Evolutionary conservation across 2,329 filamentous ascomycete species (phyloP), one percentile per base, ranked within the genome.

Genomic region (Chaetomiaceae sp.): DNA sequence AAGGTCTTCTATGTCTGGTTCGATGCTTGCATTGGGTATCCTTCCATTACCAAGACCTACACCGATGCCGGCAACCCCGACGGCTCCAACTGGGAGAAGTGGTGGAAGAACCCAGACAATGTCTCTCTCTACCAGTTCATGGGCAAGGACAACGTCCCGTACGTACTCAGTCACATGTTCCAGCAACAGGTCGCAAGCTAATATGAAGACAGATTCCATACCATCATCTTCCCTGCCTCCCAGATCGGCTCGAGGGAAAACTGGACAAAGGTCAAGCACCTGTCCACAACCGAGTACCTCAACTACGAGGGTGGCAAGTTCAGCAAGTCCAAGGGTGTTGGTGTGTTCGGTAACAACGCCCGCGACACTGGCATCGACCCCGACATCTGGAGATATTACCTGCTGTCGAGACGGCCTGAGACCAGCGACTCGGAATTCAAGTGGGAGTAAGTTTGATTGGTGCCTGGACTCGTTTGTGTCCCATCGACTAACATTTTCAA

Each of bases 51-150:
- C 1, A 89, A 88, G 57, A 90, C 83, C 61, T 95, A 95, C 68
- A 96, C 90, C 5, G 75, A 81, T 48, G 65, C 68, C 13, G 67
- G 68, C 47, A 65, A 76, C 54, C 56, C 66, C 13, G 61, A 64
- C 3, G 70, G 73, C 37, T 78, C 83, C 39, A 78, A 95, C 56
- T 96, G 91, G 91, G 84, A 95, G 73, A 79, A 88, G 64, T 96
- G 91, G 91, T 96, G 91, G 91, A 84, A 86, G 65, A 86, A 95
- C 67, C 89, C 89, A 0, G 85, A 95, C 39, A 78, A 95, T 30
- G 90, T 96, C 42, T 81, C 86, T 64, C 79, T 96, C 12, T 96
- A 93, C 69, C 91, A 96, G 72, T 95, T 96, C 76, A 88, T 96
- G 82, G 91, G 91, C 71, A 96, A 96, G 68, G 87, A 92, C 68